Evolutionary conservation across 2,329 filamentous ascomycete species (phyloP).

Genomic region (Botrytis elliptica): DNA sequence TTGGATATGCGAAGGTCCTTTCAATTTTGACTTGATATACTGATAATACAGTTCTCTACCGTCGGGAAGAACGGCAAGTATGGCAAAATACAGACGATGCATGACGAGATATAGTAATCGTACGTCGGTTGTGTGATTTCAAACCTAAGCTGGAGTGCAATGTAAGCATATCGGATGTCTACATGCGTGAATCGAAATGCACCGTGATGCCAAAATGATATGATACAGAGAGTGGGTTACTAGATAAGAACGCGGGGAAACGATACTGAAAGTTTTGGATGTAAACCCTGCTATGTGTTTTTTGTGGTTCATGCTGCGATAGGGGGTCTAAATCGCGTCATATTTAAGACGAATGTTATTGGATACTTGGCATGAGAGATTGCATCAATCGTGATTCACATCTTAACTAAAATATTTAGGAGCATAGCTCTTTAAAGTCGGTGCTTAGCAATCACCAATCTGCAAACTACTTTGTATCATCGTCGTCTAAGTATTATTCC

Average conservation of each 20-base stretch:
- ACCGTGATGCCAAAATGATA: neutral
- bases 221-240: neutral
- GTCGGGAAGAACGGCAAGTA: neutral
- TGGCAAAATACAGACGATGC: neutral
- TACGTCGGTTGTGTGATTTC: neutral
- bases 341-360: neutral
- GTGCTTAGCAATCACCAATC: neutral
- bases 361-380: neutral
- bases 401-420: neutral
- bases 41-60: neutral
- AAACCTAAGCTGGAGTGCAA: neutral
- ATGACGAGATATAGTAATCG: neutral
- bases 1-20: neutral
- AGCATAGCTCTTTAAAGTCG: neutral
- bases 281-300: neutral
- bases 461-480: neutral
- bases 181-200: neutral
- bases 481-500: neutral
- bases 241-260: slow-evolving; percentile 11
- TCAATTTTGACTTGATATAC: neutral
- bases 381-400: neutral
- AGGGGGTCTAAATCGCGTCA: neutral
- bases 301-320: neutral
- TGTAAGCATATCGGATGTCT: neutral
- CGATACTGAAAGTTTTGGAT: neutral